Evolutionary conservation across 768 basidiomycete species (phyloP).

Genomic region (Lentinula raphanica): DNA sequence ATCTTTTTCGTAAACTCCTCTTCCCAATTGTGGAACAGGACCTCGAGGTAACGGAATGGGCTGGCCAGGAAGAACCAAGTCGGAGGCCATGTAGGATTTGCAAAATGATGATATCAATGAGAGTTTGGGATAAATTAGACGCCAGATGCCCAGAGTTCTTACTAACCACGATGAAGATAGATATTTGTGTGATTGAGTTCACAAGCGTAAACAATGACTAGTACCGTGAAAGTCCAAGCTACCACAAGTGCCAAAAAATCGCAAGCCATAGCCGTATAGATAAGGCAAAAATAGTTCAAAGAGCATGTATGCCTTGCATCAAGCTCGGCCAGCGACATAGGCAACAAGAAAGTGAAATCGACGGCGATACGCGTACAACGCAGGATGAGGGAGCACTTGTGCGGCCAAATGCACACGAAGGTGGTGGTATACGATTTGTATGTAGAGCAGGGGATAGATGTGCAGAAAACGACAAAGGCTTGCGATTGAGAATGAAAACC

Average conservation of each 20-base stretch:
- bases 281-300: neutral
- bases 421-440: neutral
- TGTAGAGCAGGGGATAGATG: neutral
- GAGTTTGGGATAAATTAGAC: too few relatives aligned
- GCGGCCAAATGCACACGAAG: neutral
- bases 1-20: conserved; percentile 63
- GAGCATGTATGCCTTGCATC: neutral
- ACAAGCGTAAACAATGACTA: too few relatives aligned
- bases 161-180: too few relatives aligned
- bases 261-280: conserved; percentile 1
- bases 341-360: neutral
- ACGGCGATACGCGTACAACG: neutral
- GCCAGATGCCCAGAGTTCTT: too few relatives aligned
- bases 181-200: too few relatives aligned
- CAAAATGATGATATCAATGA: neutral
- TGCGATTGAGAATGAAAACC: conserved; percentile 4
- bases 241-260: neutral
- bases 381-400: neutral
- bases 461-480: neutral
- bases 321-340: conserved; percentile 5
- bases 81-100: neutral
- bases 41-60: conserved; percentile 55
- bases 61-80: conserved; percentile 68
- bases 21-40: conserved; percentile 53
- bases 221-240: neutral